Percentiles rank a stretch among this genome's conserved stretches.
phyloP scores from a whole-genome alignment of 176 grass and related monocot species.

The Saccharum spontaneum region DNA sequence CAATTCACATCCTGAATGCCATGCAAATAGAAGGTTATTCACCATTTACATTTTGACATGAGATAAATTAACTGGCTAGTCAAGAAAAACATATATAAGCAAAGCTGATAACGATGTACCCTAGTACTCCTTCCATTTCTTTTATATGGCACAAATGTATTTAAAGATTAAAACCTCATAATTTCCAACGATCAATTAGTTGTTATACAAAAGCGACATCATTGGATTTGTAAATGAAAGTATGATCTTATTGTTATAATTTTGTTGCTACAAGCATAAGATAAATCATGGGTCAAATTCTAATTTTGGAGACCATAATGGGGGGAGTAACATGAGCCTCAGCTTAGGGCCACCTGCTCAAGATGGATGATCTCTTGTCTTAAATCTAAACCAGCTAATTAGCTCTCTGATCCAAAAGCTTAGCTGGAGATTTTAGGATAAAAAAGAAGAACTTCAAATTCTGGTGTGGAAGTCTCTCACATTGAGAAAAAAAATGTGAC shows the following conservation, averaged over 20 bases:
- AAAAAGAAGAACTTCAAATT: not conserved
- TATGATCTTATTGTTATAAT: not conserved
- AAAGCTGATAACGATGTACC: not conserved
- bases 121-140: not conserved
- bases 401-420: not conserved
- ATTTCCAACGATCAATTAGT: not conserved
- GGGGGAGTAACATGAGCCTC: not conserved
- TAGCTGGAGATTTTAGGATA: not conserved
- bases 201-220: not conserved
- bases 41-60: not conserved
- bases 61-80: not conserved
- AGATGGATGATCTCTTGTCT: not conserved
- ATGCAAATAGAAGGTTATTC: slow-evolving; percentile 4
- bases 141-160: not conserved
- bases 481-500: not conserved
- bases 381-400: slow-evolving; percentile 10
- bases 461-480: not conserved
- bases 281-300: not conserved
- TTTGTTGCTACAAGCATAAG: not conserved
- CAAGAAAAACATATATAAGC: not conserved
- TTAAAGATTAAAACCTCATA: not conserved
- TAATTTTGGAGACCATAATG: not conserved
- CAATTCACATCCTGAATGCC: slow-evolving; percentile 13
- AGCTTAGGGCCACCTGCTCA: not conserved
- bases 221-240: not conserved